These are phyloP conservation scores for Acacia confusa DNA, from an alignment of 306 rosid genomes.

Conservation along the genomic window DNA sequence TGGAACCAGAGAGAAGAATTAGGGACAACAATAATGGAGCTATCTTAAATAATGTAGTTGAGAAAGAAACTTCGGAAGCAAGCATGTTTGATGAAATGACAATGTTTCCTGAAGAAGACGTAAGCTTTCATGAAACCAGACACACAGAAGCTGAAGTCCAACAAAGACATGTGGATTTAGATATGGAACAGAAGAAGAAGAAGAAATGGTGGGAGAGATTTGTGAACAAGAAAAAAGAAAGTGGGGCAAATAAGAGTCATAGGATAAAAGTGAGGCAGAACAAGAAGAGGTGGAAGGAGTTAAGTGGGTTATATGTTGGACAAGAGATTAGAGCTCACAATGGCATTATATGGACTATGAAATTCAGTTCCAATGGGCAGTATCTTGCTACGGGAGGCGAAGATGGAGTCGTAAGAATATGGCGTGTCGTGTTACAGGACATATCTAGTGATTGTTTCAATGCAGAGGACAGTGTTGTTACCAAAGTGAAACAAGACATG, in stretches of 20 bases:
- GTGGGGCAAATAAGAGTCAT: slow-evolving; percentile 9
- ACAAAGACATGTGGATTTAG: slow-evolving; percentile 32
- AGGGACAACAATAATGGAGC: slow-evolving; percentile 36
- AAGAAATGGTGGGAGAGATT: slow-evolving; percentile 63
- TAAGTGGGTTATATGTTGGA: slow-evolving; percentile 60
- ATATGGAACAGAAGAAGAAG: slow-evolving; percentile 34
- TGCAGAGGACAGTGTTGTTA: slow-evolving; percentile 34
- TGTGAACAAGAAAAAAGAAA: slow-evolving; percentile 30
- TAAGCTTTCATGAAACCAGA: slow-evolving; percentile 28
- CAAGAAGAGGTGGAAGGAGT: slow-evolving; percentile 64
- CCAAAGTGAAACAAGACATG: slow-evolving; percentile 41
- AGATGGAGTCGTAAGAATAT: slow-evolving; percentile 79
- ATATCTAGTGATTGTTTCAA: slow-evolving; percentile 41
- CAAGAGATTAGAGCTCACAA: slow-evolving; percentile 81
- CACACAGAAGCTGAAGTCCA: slow-evolving; percentile 33
- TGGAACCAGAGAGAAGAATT: background rate
- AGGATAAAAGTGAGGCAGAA: slow-evolving; percentile 52
- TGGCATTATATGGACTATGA: slow-evolving; percentile 81
- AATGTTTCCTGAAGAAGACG: slow-evolving; percentile 13
- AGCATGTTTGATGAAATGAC: slow-evolving; percentile 29
- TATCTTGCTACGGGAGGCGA: slow-evolving; percentile 93
- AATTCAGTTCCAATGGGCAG: slow-evolving; percentile 82
- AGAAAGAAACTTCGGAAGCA: slow-evolving; percentile 28
- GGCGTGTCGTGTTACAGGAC: slow-evolving; percentile 53
- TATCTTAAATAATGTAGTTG: slow-evolving; percentile 42